These are phyloP conservation scores for Scutellaria baicalensis DNA, from an alignment of 257 asterid species.

Conservation along the genomic window DNA sequence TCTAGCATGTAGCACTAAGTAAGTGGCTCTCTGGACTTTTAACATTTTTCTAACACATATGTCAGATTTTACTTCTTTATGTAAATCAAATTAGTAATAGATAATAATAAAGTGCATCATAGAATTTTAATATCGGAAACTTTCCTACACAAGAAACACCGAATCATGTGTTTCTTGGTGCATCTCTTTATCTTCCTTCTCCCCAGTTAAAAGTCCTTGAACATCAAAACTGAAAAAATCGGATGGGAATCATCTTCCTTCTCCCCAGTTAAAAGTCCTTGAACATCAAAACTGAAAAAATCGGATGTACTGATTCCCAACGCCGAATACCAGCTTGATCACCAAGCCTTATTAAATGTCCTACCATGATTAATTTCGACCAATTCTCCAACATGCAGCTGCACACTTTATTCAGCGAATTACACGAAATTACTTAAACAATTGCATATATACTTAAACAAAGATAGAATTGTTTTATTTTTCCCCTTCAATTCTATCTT, in stretches of 20 bases:
- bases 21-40: not conserved
- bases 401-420: not conserved
- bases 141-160: too few relatives aligned
- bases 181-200: not conserved
- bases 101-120: too few relatives aligned
- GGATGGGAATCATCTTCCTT: not conserved
- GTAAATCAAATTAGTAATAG: too few relatives aligned
- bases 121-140: too few relatives aligned
- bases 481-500: not conserved
- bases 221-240: not conserved
- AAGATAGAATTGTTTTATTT: not conserved
- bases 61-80: too few relatives aligned
- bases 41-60: not conserved
- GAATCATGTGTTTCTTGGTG: not conserved
- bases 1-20: not conserved
- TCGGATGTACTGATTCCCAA: not conserved
- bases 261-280: not conserved
- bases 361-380: not conserved
- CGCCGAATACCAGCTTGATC: not conserved
- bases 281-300: not conserved
- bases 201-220: not conserved
- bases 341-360: not conserved
- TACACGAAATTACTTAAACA: not conserved
- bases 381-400: not conserved
- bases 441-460: not conserved